Evolutionary conservation across 805 yeast species (phyloP), one percentile per base, ranked within the genome.

Genomic region (Metschnikowia orientalis): DNA sequence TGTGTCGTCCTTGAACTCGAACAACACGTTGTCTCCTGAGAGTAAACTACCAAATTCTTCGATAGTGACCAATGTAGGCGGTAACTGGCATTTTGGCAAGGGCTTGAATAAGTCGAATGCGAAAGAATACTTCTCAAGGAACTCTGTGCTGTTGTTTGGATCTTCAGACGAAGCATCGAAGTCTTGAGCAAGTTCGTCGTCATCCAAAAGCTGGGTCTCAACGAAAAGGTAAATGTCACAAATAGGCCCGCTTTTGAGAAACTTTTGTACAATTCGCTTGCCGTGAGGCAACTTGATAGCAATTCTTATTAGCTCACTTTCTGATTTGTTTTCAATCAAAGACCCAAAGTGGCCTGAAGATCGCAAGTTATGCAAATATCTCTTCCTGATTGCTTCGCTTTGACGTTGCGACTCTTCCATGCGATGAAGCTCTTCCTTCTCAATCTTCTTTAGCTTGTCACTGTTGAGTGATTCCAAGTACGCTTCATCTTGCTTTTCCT

Each of bases 251-350:
- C 53, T 38, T 19, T 61, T 56, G 25, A 47, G 42, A 33, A 79
- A 67, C 22, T 60, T 65, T 20, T 71, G 68, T 2, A 76, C 60
- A 6, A 69, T 49, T 34, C 78, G 53, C 30, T 62, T 61, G 2
- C 85, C 84, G 21, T 64, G 51, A 6, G 81, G 77, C 21, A 73
- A 56, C 49, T 77, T 69, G 42, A 79, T 59, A 31, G 81, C 78
- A 13, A 79, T 64, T 30, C 57, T 48, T 0, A 61, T 61, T 8
- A 40, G 34, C 1, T 38, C 40, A 2, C 13, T 14, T 3, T 40
- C 29, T 13, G 36, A 9, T 4, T 31, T 28, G 4, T 31, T 32
- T 15, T 45, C 27, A 6, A 36, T 23, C 4, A 30, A 28, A 7
- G 28, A 26, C 11, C 42, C 41, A 15, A 48, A 44, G 38, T 47